Evolutionary conservation across 2,329 filamentous ascomycete species (phyloP).

Genomic region (Penicillium fuscoglaucum): DNA sequence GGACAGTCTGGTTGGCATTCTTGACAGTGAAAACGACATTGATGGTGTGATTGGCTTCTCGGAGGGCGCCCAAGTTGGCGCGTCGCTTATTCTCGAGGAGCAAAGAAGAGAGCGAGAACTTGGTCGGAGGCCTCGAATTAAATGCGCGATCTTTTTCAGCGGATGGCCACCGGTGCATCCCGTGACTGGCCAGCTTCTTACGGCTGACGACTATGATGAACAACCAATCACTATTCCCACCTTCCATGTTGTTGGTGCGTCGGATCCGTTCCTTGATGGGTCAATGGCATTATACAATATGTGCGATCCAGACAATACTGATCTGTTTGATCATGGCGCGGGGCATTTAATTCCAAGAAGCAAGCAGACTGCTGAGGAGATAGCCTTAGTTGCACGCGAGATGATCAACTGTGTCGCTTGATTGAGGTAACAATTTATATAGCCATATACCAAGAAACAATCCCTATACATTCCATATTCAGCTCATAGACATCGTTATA

Average conservation of each 20-base stretch:
- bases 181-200: constrained; percentile 15
- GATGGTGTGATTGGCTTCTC: constrained; percentile 30
- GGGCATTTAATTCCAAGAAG: constrained; percentile 46
- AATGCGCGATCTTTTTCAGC: constrained; percentile 26
- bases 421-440: not conserved
- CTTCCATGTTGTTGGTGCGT: constrained; percentile 36
- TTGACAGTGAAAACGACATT: constrained; percentile 24
- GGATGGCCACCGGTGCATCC: constrained; percentile 26
- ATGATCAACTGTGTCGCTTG: constrained; percentile 15
- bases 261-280: constrained; percentile 44
- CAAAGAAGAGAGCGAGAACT: constrained; percentile 11
- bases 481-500: not conserved
- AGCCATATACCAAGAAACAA: not conserved
- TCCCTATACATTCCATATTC: not conserved
- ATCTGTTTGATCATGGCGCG: constrained; percentile 48
- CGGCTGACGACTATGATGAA: constrained; percentile 18
- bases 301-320: constrained; percentile 44
- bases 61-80: constrained; percentile 28
- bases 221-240: constrained; percentile 27
- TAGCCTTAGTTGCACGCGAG: constrained; percentile 29
- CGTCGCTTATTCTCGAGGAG: constrained; percentile 27
- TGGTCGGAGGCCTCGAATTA: constrained; percentile 21
- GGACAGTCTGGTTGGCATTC: constrained; percentile 16
- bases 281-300: constrained; percentile 46
- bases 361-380: constrained; percentile 35